phyloP scores from a whole-genome alignment of 2,329 filamentous ascomycete species.

The Sclerotiophoma versabilis region DNA sequence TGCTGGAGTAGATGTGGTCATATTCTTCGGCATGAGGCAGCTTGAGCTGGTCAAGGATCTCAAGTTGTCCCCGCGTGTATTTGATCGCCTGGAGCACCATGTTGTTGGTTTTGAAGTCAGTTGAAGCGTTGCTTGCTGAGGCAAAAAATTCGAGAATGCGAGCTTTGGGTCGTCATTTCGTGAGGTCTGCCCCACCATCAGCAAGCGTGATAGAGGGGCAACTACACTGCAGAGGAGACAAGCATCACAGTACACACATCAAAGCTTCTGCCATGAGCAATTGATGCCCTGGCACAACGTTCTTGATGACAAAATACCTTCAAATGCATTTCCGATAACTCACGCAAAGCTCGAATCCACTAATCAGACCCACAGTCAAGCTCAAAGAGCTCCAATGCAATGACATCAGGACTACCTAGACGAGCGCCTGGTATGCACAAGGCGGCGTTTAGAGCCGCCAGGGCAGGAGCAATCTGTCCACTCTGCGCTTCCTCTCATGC shows the following conservation, averaged over 20 bases:
- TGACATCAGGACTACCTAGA: constrained; percentile 23
- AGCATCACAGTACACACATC: background rate
- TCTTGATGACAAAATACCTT: background rate
- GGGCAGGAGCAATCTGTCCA: constrained; percentile 6
- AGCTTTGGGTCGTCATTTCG: constrained; percentile 28
- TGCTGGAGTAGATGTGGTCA: constrained; percentile 71
- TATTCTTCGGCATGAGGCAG: constrained; percentile 83
- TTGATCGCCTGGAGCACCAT: constrained; percentile 78
- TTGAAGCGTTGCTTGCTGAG: constrained; percentile 2
- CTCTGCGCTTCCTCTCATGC: constrained; percentile 16
- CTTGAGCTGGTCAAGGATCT: constrained; percentile 83
- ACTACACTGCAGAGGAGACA: background rate
- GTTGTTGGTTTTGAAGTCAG: constrained; percentile 19
- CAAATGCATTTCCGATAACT: background rate
- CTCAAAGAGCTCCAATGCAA: constrained; percentile 7
- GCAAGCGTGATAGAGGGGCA: constrained; percentile 11
- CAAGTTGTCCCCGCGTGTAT: constrained; percentile 73
- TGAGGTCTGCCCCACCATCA: constrained; percentile 12
- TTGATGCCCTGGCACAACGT: background rate
- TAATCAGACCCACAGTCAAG: constrained; percentile 8
- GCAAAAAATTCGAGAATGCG: constrained; percentile 31
- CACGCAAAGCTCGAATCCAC: background rate
- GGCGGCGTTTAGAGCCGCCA: constrained; percentile 12
- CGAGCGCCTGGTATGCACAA: constrained; percentile 5
- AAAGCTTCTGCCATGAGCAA: background rate